These are phyloP conservation scores for Suillus americanus DNA, from an alignment of 768 basidiomycete genomes.

Conservation along the genomic window DNA sequence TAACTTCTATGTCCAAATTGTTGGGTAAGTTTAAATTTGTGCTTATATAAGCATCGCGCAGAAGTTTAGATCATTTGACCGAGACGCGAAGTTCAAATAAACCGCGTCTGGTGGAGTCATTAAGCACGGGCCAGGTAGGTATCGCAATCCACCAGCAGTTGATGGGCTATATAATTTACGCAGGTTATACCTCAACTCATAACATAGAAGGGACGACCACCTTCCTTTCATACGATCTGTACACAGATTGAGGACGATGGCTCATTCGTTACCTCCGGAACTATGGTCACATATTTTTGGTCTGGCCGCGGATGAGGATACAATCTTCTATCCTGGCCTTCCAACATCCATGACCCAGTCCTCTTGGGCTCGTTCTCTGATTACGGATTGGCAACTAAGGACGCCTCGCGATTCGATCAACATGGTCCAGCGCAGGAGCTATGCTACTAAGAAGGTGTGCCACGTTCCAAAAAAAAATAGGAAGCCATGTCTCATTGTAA, in stretches of 20 bases:
- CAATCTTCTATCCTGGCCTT: constrained; percentile 59
- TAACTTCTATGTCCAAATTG: no score
- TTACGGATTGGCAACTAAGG: constrained; percentile 52
- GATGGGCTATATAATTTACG: not conserved
- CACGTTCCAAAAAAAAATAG: not conserved
- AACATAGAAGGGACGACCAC: not conserved
- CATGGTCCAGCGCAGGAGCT: constrained; percentile 57
- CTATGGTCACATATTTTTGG: constrained; percentile 71
- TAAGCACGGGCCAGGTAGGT: not conserved
- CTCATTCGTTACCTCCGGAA: constrained; percentile 59
- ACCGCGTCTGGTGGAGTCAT: not conserved
- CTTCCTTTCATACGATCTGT: not conserved
- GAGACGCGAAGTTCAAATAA: not conserved
- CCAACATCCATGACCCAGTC: constrained; percentile 64
- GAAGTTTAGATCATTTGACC: not conserved
- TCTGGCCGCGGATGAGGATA: constrained; percentile 67
- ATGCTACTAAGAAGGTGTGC: constrained; percentile 65
- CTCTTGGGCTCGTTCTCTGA: constrained; percentile 58
- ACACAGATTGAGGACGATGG: constrained; percentile 16
- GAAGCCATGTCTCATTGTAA: not conserved
- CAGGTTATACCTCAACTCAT: not conserved
- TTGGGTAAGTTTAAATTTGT: no score
- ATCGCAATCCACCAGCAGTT: not conserved
- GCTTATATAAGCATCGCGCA: not conserved
- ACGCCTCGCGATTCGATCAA: constrained; percentile 60